Conservation (phyloP, 805 yeast genomes). For the Saccharomyces jurei region DNA sequence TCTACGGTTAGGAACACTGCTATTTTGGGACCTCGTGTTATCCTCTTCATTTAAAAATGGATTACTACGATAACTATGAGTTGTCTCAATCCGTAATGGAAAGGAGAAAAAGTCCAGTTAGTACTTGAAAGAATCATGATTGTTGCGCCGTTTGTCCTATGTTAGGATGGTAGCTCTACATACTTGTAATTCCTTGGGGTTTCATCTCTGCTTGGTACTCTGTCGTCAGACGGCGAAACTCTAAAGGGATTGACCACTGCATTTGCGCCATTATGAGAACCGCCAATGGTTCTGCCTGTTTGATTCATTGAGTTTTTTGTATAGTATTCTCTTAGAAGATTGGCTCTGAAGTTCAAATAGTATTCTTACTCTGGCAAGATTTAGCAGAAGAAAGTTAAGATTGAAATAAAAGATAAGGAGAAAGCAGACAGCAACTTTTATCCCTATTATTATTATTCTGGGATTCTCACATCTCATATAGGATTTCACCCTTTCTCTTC, state of each 20-base stretch:
- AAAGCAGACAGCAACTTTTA: not conserved
- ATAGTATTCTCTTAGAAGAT: not conserved
- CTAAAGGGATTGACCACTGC: not conserved
- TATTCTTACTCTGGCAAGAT: not conserved
- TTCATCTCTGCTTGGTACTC: not conserved
- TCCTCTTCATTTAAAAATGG: not conserved
- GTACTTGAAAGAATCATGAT: not conserved
- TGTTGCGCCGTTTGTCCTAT: not conserved
- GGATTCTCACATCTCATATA: not conserved
- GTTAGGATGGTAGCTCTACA: not conserved
- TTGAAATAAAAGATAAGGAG: not conserved
- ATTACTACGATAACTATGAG: not conserved
- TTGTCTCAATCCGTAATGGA: not conserved
- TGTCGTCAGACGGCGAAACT: not conserved
- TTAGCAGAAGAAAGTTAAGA: not conserved
- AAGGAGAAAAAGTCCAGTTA: not conserved
- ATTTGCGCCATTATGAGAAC: not conserved
- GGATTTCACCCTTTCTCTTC: not conserved
- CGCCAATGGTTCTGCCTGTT: not conserved
- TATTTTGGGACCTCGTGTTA: not conserved
- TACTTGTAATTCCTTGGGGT: not conserved
- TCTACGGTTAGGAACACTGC: not conserved
- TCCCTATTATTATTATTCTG: not conserved
- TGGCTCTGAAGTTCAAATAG: not conserved
- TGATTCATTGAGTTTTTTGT: not conserved